A percentile compares a stretch with the other conserved stretches of the same genome.
These are phyloP conservation scores for Penicillium sclerotiorum DNA, from an alignment of 2,329 filamentous ascomycete species.

Conservation along the genomic window DNA sequence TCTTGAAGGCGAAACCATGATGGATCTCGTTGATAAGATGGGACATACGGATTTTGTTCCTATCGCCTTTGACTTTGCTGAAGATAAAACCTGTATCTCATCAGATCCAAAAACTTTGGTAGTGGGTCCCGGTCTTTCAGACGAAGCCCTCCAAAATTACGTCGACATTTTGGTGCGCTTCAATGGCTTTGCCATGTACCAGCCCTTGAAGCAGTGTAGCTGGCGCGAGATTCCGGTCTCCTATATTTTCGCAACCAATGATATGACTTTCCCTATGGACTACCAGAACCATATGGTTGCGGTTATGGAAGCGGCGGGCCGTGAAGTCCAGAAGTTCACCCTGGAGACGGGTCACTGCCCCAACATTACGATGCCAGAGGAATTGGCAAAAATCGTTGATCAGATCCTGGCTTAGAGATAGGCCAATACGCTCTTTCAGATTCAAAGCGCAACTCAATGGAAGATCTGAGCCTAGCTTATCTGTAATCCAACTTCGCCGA, in stretches of 20 bases:
- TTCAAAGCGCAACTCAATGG: too few species aligned
- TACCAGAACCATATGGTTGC: neutral
- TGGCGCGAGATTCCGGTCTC: neutral
- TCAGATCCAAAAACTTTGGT: neutral
- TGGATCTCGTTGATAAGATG: neutral
- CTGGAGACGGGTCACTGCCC: neutral
- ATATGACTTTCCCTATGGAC: neutral
- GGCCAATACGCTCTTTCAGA: too few species aligned
- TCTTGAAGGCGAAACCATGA: neutral
- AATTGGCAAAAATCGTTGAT: neutral
- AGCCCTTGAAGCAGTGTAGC: neutral
- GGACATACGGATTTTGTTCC: neutral
- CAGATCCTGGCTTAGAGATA: too few species aligned
- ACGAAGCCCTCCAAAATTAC: neutral
- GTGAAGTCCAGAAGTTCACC: neutral
- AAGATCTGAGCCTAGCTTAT: too few species aligned
- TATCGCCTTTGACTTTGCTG: neutral
- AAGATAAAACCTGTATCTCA: neutral
- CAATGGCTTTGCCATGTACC: neutral
- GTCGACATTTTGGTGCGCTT: neutral
- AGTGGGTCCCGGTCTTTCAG: neutral
- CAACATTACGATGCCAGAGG: neutral
- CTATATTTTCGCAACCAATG: neutral
- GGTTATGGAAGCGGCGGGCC: neutral
- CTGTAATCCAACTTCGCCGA: too few species aligned